These are phyloP conservation scores for Globisporangium barbulae DNA, from an alignment of 352 stramenopile genomes.

Conservation along the genomic window DNA sequence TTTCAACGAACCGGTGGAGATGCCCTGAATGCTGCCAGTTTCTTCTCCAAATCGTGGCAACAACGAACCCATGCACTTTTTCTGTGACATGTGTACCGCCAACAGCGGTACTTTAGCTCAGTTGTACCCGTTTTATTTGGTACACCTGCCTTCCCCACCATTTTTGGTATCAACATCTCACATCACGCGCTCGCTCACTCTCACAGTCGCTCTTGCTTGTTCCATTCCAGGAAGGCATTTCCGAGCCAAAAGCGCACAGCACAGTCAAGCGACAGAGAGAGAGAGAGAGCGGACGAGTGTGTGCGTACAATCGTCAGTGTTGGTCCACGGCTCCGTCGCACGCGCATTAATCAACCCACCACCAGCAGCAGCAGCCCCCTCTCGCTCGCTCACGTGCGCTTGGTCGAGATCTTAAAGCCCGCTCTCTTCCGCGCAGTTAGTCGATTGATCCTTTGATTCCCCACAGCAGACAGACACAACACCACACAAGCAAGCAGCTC, in stretches of 20 bases:
- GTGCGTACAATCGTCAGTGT: neutral
- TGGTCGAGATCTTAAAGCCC: neutral
- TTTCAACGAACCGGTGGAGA: neutral
- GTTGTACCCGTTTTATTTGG: neutral
- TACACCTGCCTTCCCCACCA: neutral
- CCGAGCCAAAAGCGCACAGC: slow-evolving; percentile 2
- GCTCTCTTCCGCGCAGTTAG: slow-evolving; percentile 3
- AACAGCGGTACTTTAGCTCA: neutral
- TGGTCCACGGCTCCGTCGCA: neutral
- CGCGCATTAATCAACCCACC: neutral
- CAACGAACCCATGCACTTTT: neutral
- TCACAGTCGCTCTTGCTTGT: slow-evolving; percentile 2
- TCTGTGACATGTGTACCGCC: neutral
- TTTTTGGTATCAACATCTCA: slow-evolving; percentile 6
- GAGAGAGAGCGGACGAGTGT: neutral
- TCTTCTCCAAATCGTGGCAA: neutral
- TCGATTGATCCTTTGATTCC: neutral
- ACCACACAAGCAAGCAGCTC: neutral
- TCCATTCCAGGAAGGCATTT: neutral
- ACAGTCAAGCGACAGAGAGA: neutral
- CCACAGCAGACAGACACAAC: neutral
- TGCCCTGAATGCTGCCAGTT: neutral
- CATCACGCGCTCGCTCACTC: neutral
- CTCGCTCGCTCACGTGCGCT: neutral
- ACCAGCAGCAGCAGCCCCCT: neutral